Conservation (phyloP, 495 filamentous ascomycete genomes). For the Rhypophila decipiens region DNA sequence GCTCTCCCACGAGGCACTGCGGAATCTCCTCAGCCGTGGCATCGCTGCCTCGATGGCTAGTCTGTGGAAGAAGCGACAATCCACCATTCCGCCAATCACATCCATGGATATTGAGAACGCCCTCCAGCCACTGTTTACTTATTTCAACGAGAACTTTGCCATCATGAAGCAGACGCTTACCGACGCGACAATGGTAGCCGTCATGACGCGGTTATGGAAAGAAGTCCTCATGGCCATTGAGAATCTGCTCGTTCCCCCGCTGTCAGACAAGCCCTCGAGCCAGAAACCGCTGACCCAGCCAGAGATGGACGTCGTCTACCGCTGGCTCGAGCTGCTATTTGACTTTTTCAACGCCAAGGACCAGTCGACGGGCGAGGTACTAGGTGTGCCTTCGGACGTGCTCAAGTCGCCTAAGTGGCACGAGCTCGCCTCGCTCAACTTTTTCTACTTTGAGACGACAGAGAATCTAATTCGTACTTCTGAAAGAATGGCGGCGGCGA, state of each 20-base stretch:
- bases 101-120: slow-evolving; percentile 71
- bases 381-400: slow-evolving; percentile 84
- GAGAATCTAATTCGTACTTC: slow-evolving; percentile 87
- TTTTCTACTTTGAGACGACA: slow-evolving; percentile 95
- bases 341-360: slow-evolving; percentile 94
- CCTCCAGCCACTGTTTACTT: slow-evolving; percentile 82
- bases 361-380: slow-evolving; percentile 79
- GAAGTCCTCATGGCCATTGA: slow-evolving; percentile 92
- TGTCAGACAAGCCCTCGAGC: slow-evolving; percentile 89
- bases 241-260: slow-evolving; percentile 80
- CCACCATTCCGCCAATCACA: slow-evolving; percentile 52
- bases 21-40: slow-evolving; percentile 63
- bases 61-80: slow-evolving; percentile 59
- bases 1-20: slow-evolving; percentile 74
- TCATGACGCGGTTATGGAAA: slow-evolving; percentile 98
- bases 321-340: slow-evolving; percentile 87
- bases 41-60: slow-evolving; percentile 74
- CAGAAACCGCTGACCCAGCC: slow-evolving; percentile 82
- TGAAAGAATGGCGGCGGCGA: slow-evolving; percentile 89
- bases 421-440: slow-evolving; percentile 90
- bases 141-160: slow-evolving; percentile 98
- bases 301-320: slow-evolving; percentile 91
- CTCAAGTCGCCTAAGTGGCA: slow-evolving; percentile 97
- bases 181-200: slow-evolving; percentile 85
- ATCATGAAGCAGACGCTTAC: slow-evolving; percentile 98